Base-by-base conservation (phyloP, 345 rosid genomes). In the Eucalyptus pauciflora region DNA sequence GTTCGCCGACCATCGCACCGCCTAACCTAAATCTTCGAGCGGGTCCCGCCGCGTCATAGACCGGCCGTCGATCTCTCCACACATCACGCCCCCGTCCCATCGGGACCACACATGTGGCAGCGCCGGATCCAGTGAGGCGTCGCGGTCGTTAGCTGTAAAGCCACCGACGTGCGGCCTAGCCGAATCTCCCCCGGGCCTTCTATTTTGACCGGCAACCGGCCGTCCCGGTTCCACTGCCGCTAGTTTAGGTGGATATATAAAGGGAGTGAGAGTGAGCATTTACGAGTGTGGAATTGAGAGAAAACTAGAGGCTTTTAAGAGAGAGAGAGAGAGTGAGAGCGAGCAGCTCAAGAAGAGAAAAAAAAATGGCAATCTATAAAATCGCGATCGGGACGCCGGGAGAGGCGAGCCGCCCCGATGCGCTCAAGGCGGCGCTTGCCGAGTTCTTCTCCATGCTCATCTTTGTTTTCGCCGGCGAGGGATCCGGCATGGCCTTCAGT, bases 401-500 rank as follows among this genome's bases (percentile, higher is more conserved):
- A 16, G 99, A 97, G 90, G 96, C 94, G 6, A 95, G 95, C 88
- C 94, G 91, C 7, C 98, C 97, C 3, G 96, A 94, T 16, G 97
- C 96, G 14, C 64, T 96, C 20, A 92, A 86, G 91, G 99, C 97
- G 3, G 97, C 98, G 1, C 60, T 94, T 2, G 97, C 99, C 0
- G 96, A 97, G 91, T 96, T 97, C 87, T 93, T 97, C 90, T 97
- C 97, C 1, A 94, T 92, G 94, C 85, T 97, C 87, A 97, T 97
- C 88, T 97, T 96, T 87, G 97, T 97, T 41, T 97, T 97, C 27
- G 99, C 97, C 5, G 99, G 99, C 50, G 92, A 95, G 93, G 99
- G 99, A 22, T 96, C 98, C 1, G 99, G 99, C 85, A 96, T 97
- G 98, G 98, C 97, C 60, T 96, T 92, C 51, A 94, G 97, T 92